Base-by-base conservation (phyloP, 2,329 filamentous ascomycete genomes). In the Talaromyces sp. region DNA sequence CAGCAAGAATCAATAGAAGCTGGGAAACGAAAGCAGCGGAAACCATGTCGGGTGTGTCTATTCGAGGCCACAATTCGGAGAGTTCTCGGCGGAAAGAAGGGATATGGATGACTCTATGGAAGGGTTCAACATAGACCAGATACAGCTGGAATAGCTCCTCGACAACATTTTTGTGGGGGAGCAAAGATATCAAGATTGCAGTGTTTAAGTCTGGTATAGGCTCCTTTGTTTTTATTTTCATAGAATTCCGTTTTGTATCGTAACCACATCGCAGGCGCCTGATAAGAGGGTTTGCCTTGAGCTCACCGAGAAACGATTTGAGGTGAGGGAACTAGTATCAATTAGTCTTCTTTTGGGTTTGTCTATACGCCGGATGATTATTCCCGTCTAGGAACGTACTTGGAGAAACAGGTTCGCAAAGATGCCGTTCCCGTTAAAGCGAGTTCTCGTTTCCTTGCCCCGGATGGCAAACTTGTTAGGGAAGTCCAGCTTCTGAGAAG, bases 381-480 rank as follows among this genome's bases (percentile, higher is more conserved):
- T 18, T 18, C 44, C 18, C n/a, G 5, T 51, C 36, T 42, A 28
- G 27, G 40, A 54, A 55, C 66, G 59, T 68, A 78, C 76, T 71
- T 78, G 73, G 5, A 75, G 68, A 31, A 77, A 70, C 33, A 78
- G 60, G 62, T 73, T 77, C 33, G 74, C 73, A 60, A 74, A 70
- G 33, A 77, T 76, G 8, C 76, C 76, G 2, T 72, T 73, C 7
- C 76, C 76, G 50, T 73, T 75, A 60, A 75, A 78, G 1, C 76
- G 73, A n/a, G 75, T 77, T 62, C 70, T 73, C 1, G 74, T 77
- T 59, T 77, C 75, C 47, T 70, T 69, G 4, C 75, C 75, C 61
- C 73, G 67, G 66, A 77, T 73, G 67, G 73, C 72, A 16, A 75
- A 72, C 40, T 71, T 69, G 51, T 72, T 73, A 9, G 69, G 66